Evolutionary conservation across 73 alveolate species (phyloP), one percentile per base, ranked within the genome.

Genomic region (Paramecium tetraurelia): DNA sequence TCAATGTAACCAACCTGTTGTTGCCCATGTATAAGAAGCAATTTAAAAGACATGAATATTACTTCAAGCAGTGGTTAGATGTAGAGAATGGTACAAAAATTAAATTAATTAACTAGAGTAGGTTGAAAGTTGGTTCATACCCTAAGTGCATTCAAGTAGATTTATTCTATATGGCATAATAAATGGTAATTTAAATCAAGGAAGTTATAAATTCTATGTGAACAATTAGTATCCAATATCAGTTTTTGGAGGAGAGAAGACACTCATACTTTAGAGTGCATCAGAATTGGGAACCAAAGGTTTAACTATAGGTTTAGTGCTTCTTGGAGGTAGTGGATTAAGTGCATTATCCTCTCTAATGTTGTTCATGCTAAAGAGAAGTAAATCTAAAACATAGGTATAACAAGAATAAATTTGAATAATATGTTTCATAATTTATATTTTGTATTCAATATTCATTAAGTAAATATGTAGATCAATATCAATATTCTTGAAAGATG

Each of bases 251-350:
- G 90, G 90, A 35, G 75, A 44, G 27, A 80, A 80, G 29, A 80
- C 70, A 14, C 31, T 80, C 20, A 16, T 80, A 11, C 33, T 80
- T 40, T 80, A 22, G 31, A 80, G 90, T 80, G 90, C 76, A 44
- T 80, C 90, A 20, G 90, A 80, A 80, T 48, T 80, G 46, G 90
- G 90, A 80, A 48, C 90, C 7, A 44, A 46, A 44, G 57, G 44
- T 43, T 43, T 40, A 27, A 22, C 72, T 24, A 20, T 80, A 27
- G 90, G 90, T 11, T 80, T 24, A 11, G 31, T 80, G 9, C 57
- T 80, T 14, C 46, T 75, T 29, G 87, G 87, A 14, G 87, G 87
- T n/a, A 41, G 86, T 72, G 86, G 86, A 72, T 20, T 40, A 4
- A 12, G 59, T 72, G 86, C 86, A 27, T 2, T 63, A 7, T 27